phyloP scores from a whole-genome alignment of 352 stramenopile genomes.

The Pythium folliculosum region DNA sequence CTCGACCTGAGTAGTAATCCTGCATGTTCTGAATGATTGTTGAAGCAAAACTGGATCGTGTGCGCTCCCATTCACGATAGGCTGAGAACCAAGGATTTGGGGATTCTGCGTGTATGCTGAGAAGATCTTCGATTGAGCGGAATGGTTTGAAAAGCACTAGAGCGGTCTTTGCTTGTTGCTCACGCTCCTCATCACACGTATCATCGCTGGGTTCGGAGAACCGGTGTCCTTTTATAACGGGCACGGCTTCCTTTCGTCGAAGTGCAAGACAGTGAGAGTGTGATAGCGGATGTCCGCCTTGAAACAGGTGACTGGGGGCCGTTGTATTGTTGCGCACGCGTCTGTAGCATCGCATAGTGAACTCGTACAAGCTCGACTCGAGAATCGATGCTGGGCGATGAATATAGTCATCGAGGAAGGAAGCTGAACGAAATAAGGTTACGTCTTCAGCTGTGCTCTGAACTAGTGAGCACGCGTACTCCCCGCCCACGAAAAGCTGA shows the following conservation, averaged over 20 bases:
- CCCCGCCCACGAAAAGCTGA: not conserved
- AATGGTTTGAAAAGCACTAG: not conserved
- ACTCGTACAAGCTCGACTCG: not conserved
- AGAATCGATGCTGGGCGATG: not conserved
- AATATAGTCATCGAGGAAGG: not conserved
- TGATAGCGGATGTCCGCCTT: not conserved
- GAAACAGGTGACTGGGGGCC: not conserved
- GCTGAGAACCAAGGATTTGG: not conserved
- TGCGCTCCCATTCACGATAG: not conserved
- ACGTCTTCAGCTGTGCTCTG: not conserved
- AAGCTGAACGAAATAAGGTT: not conserved
- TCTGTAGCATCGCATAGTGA: not conserved
- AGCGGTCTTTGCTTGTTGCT: not conserved
- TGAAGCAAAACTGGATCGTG: not conserved
- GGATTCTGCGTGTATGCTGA: not conserved
- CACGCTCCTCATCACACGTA: not conserved
- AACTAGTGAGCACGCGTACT: not conserved
- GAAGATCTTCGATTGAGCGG: not conserved
- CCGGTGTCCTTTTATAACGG: not conserved
- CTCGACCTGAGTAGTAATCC: slow-evolving; percentile 15
- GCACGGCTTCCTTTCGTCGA: not conserved
- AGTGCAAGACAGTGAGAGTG: not conserved
- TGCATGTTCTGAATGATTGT: slow-evolving; percentile 23
- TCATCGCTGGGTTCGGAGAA: not conserved
- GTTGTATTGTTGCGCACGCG: not conserved